These are phyloP conservation scores for Trichoderma orchidacearum DNA, from an alignment of 495 filamentous ascomycete genomes.

Conservation along the genomic window DNA sequence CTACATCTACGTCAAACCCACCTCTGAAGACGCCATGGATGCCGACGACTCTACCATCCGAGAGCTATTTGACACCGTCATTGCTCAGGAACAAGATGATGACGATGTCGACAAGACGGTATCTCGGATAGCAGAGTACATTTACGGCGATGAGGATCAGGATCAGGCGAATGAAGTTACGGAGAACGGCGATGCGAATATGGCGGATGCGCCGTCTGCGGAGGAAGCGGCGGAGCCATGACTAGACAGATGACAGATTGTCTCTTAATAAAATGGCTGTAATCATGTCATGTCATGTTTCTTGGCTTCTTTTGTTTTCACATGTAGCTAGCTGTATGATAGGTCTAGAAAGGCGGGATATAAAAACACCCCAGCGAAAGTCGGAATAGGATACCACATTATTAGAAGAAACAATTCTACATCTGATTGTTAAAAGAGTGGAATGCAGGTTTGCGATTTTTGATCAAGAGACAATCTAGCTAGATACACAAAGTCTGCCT, in stretches of 20 bases:
- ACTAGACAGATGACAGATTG: not conserved
- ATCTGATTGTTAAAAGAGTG: not conserved
- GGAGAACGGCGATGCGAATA: not conserved
- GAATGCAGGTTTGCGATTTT: not conserved
- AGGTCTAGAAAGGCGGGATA: not conserved
- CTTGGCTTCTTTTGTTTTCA: not conserved
- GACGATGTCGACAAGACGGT: slow-evolving; percentile 50
- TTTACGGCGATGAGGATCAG: slow-evolving; percentile 5
- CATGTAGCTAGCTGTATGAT: not conserved
- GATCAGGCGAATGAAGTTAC: not conserved
- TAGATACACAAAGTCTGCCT: not conserved
- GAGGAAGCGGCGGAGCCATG: not conserved
- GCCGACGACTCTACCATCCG: slow-evolving; percentile 46
- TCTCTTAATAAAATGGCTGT: not conserved
- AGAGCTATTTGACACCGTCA: slow-evolving; percentile 48
- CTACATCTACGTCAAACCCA: slow-evolving; percentile 60
- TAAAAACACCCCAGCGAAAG: not conserved
- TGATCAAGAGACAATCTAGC: not conserved
- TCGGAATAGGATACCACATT: not conserved
- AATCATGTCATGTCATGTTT: no score
- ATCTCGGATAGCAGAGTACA: slow-evolving; percentile 6
- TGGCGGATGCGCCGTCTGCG: slow-evolving; percentile 6
- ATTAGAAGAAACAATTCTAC: not conserved
- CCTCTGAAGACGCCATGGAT: slow-evolving; percentile 49
- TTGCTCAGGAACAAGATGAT: slow-evolving; percentile 66